These are phyloP conservation scores for Pholiota microspora DNA, from an alignment of 768 basidiomycete species.

Conservation along the genomic window DNA sequence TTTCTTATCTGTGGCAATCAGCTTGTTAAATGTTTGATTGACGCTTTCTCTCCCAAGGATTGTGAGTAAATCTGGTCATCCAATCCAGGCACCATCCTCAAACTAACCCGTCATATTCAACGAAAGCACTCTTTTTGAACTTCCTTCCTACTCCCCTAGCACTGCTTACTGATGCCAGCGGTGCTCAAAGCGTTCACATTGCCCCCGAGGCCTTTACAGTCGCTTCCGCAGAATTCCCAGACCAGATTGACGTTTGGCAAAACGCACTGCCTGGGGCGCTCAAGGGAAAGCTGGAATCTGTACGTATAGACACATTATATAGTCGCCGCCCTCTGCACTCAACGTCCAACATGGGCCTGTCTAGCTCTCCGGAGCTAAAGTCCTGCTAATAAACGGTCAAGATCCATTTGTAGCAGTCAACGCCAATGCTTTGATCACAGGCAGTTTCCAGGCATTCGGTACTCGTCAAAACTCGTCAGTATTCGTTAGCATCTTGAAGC, in stretches of 20 bases:
- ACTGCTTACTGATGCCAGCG: conserved; percentile 41
- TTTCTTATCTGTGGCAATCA: neutral
- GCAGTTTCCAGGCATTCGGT: conserved; percentile 50
- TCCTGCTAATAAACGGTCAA: conserved; percentile 50
- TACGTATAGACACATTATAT: conserved; percentile 22
- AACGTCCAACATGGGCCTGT: neutral
- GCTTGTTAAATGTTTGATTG: neutral
- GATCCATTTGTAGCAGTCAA: conserved; percentile 53
- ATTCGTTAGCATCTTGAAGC: neutral
- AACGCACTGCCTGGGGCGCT: conserved; percentile 45
- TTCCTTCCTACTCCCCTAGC: conserved; percentile 51
- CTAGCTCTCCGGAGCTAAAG: conserved; percentile 49
- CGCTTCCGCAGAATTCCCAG: conserved; percentile 50
- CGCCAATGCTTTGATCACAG: conserved; percentile 50
- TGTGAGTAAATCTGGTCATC: conserved; percentile 25
- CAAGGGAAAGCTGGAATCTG: conserved; percentile 47
- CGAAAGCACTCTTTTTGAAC: conserved; percentile 44
- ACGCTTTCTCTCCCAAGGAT: conserved; percentile 26
- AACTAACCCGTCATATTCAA: no score
- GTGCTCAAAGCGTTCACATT: conserved; percentile 49
- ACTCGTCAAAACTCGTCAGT: conserved; percentile 46
- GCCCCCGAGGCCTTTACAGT: conserved; percentile 55
- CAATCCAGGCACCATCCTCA: neutral
- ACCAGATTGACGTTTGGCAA: conserved; percentile 56
- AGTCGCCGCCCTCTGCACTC: neutral